Conservation (phyloP, 2,329 filamentous ascomycete genomes). For the Aureobasidium leucospermi region DNA sequence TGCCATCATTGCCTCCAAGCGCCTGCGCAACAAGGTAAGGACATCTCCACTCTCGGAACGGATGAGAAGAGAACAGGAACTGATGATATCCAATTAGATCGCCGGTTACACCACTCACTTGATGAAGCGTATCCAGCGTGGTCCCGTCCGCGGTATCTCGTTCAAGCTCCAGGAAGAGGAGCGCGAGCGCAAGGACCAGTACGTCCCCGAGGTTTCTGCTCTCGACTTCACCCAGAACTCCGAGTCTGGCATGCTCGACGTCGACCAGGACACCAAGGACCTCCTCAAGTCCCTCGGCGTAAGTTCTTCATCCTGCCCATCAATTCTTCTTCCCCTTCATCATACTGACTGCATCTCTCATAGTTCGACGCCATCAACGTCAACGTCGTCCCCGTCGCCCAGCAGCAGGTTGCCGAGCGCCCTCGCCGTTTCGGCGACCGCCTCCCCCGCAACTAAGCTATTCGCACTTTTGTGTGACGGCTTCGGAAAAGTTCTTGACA, state of each 20-base stretch:
- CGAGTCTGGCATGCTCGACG: conserved; percentile 88
- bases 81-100: conserved; percentile 50
- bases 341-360: conserved; percentile 14
- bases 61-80: no score
- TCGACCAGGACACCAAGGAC: conserved; percentile 97
- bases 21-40: conserved; percentile 88
- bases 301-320: conserved; percentile 44
- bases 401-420: conserved; percentile 81
- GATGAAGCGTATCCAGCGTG: conserved; percentile 99
- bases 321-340: not conserved
- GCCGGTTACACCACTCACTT: conserved; percentile 92
- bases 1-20: conserved; percentile 97
- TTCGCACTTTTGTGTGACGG: conserved; percentile 17
- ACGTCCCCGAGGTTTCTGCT: conserved; percentile 97
- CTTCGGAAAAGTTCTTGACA: conserved; percentile 22
- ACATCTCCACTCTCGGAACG: no score
- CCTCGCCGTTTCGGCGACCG: conserved; percentile 70
- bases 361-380: conserved; percentile 97
- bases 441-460: conserved; percentile 26
- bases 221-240: conserved; percentile 95
- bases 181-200: conserved; percentile 99
- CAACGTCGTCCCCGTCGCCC: conserved; percentile 85
- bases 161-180: conserved; percentile 99
- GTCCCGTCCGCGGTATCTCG: conserved; percentile 98
- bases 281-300: conserved; percentile 97